A percentile compares a stretch with the other conserved stretches of the same genome.
These are phyloP conservation scores for Caloboletus firmus DNA, from an alignment of 1,284 basidiomycete genomes.

Conservation along the genomic window DNA sequence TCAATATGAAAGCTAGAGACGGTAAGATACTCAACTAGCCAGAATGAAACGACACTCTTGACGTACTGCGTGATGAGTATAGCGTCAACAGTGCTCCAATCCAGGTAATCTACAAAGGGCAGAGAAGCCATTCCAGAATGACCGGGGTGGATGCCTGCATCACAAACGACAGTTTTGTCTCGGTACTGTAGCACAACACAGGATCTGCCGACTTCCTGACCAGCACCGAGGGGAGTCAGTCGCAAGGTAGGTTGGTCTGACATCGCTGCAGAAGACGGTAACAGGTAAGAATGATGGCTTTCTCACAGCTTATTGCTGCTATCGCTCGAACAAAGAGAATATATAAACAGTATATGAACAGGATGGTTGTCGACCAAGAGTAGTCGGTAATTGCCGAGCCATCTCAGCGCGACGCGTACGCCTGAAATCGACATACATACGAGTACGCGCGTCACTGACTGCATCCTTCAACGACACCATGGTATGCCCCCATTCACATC, in stretches of 20 bases:
- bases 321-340: neutral
- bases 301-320: neutral
- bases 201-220: constrained; percentile 95
- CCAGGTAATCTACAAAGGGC: constrained; percentile 94
- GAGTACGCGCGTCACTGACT: constrained; percentile 26
- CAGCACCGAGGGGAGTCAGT: constrained; percentile 70
- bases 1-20: constrained; percentile 87
- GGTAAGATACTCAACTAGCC: neutral
- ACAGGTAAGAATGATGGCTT: neutral
- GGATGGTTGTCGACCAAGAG: too few relatives aligned
- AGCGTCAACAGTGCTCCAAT: constrained; percentile 97
- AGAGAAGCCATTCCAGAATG: constrained; percentile 91
- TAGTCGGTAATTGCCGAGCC: constrained; percentile 26
- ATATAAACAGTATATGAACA: neutral
- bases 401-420: constrained; percentile 20
- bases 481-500: constrained; percentile 12
- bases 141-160: constrained; percentile 94
- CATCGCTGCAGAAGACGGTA: neutral
- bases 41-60: constrained; percentile 27
- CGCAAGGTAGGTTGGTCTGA: constrained; percentile 2
- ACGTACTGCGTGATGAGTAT: constrained; percentile 90
- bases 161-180: constrained; percentile 91
- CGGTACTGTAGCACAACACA: constrained; percentile 94
- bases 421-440: neutral
- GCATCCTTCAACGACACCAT: constrained; percentile 17